phyloP scores from a whole-genome alignment of 257 asterid species.

The Ilex aquifolium region DNA sequence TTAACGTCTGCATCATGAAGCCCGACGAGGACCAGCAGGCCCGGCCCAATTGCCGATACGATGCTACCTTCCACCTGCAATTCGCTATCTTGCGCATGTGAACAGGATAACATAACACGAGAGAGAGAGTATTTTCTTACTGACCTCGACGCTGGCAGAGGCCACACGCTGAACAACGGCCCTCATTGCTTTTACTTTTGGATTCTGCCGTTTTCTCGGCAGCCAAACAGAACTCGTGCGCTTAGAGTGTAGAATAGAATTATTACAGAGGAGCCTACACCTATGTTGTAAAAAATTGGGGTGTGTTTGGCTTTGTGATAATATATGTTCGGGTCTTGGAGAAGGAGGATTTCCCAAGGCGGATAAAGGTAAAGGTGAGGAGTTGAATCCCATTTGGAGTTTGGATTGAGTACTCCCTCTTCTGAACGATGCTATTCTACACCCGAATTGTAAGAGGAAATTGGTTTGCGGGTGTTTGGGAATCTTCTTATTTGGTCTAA shows the following conservation, averaged over 20 bases:
- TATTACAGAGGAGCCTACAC: not conserved
- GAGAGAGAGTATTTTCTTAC: not conserved
- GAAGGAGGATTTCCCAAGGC: no score
- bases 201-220: conserved; percentile 22
- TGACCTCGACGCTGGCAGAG: conserved; percentile 86
- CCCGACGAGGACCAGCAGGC: conserved; percentile 78
- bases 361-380: no score
- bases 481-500: no score
- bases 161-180: conserved; percentile 82
- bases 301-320: no score
- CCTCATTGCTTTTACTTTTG: conserved; percentile 46
- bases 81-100: conserved; percentile 7
- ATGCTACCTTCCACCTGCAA: conserved; percentile 72
- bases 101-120: not conserved
- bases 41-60: conserved; percentile 74
- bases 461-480: no score
- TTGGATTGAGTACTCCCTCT: no score
- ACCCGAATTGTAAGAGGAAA: no score
- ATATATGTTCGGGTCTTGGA: no score
- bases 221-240: conserved; percentile 16
- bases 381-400: no score
- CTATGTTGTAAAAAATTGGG: no score
- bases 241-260: conserved; percentile 30
- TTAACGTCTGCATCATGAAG: conserved; percentile 64
- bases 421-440: no score